phyloP scores from a whole-genome alignment of 768 basidiomycete genomes.

The Pleurotus tuber-regium region DNA sequence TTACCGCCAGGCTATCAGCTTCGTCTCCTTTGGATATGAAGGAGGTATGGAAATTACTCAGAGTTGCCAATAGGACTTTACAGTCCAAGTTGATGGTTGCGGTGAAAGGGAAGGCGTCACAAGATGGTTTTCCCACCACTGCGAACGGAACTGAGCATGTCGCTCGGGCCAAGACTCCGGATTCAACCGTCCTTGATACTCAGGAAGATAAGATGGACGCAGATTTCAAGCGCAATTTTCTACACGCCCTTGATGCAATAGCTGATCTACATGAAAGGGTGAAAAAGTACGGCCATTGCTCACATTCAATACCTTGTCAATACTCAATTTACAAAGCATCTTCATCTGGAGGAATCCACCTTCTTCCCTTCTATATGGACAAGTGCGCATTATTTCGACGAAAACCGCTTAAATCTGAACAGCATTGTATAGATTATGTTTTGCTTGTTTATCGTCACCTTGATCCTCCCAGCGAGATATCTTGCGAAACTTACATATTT shows the following conservation, averaged over 20 bases:
- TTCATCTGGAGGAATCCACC: constrained; percentile 63
- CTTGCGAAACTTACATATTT: constrained; percentile 47
- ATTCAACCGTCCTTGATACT: constrained; percentile 27
- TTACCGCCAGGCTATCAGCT: constrained; percentile 44
- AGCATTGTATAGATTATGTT: constrained; percentile 34
- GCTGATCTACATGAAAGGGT: constrained; percentile 64
- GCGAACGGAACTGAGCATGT: neutral
- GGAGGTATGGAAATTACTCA: constrained; percentile 55
- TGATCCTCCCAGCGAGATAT: constrained; percentile 48
- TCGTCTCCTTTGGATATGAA: constrained; percentile 44
- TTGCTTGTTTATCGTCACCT: constrained; percentile 34
- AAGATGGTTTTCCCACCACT: neutral
- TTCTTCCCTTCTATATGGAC: constrained; percentile 53
- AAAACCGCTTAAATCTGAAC: constrained; percentile 8
- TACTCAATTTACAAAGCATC: constrained; percentile 35
- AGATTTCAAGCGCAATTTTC: constrained; percentile 38
- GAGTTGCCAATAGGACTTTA: constrained; percentile 35
- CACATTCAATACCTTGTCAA: neutral
- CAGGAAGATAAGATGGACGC: constrained; percentile 33
- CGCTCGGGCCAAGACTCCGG: constrained; percentile 13
- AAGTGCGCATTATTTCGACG: constrained; percentile 15
- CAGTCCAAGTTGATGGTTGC: constrained; percentile 30
- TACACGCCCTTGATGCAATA: constrained; percentile 43
- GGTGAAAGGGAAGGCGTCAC: constrained; percentile 15
- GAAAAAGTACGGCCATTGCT: constrained; percentile 62